A percentile compares a stretch with the other conserved stretches of the same genome.
phyloP scores from a whole-genome alignment of 179 eudicot species.

The Patellifolia procumbens region DNA sequence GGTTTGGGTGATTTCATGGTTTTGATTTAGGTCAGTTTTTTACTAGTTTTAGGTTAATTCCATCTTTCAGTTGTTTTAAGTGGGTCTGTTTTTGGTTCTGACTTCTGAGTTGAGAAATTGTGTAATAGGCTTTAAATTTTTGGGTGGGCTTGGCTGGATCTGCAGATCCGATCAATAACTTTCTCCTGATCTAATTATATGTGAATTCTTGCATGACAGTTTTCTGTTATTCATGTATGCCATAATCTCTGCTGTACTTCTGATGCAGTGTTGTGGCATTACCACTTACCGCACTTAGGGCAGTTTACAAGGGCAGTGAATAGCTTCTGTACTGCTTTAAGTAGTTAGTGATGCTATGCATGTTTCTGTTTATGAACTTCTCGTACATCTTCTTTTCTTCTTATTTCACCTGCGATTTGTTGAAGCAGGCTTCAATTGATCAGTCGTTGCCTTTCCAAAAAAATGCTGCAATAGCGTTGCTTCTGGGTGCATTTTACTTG shows the following conservation, averaged over 20 bases:
- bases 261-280: neutral
- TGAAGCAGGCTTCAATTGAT: constrained; percentile 72
- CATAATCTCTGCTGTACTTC: neutral
- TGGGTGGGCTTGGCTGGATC: neutral
- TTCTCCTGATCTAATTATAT: neutral
- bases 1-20: neutral
- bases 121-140: neutral
- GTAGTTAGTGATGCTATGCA: neutral
- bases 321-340: neutral
- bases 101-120: neutral
- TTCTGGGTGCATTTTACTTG: constrained; percentile 81
- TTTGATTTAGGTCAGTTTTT: too few species aligned
- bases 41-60: neutral
- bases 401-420: neutral
- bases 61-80: neutral
- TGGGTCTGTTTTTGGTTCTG: neutral
- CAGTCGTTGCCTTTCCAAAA: constrained; percentile 77
- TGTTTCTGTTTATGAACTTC: constrained; percentile 6
- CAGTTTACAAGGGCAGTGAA: neutral
- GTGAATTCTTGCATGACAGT: neutral
- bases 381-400: neutral
- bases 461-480: constrained; percentile 72
- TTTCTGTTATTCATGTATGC: too few species aligned
- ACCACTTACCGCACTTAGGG: neutral
- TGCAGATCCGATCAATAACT: neutral